These are phyloP conservation scores for Fraxinus greggii DNA, from an alignment of 305 asterid genomes.

Conservation along the genomic window DNA sequence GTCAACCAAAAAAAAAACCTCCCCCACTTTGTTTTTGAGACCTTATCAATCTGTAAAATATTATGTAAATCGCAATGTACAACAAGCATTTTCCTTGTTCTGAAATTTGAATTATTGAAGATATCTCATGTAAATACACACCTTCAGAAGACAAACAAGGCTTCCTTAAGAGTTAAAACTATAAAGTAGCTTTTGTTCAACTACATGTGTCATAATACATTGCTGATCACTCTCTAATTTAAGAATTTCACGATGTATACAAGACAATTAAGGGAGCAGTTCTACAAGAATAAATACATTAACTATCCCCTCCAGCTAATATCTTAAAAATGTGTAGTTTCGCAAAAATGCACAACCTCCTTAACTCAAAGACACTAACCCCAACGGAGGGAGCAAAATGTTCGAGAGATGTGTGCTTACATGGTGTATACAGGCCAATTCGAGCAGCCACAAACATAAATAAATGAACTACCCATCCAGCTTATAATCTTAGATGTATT, in stretches of 20 bases:
- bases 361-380: background rate
- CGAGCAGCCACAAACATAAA: conserved; percentile 4
- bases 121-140: background rate
- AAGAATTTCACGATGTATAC: background rate
- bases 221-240: background rate
- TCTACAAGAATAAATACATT: conserved; percentile 10
- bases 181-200: background rate
- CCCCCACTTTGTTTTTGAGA: no score
- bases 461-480: background rate
- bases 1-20: no score
- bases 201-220: background rate
- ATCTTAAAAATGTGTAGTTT: background rate
- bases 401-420: background rate
- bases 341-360: background rate
- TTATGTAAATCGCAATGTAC: no score
- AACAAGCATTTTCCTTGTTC: background rate
- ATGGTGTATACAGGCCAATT: background rate
- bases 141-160: background rate
- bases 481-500: background rate
- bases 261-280: background rate
- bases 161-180: background rate
- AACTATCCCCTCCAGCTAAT: background rate
- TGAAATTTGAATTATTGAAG: background rate
- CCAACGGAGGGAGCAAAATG: background rate
- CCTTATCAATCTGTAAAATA: no score